Evolutionary conservation across 73 alveolate species (phyloP), one percentile per base, ranked within the genome.

Genomic region (Paramecium sexaurelia): DNA sequence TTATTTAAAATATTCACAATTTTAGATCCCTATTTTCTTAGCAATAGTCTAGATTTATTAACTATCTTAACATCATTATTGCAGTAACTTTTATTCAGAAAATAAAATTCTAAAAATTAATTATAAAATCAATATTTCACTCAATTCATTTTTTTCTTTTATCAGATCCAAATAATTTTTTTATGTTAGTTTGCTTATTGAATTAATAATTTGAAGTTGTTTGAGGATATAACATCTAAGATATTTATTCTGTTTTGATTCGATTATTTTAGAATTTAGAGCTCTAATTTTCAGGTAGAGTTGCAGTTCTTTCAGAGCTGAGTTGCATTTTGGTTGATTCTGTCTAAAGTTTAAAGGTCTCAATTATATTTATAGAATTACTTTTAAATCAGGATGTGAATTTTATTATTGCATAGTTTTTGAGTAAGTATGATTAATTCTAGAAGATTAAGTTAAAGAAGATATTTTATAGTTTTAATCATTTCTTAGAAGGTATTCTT

Each of bases 381-480:
- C 86, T 37, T 35, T 71, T 40, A 71, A 36, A 71, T 71, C 86
- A 71, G 86, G 86, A 33, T 71, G 56, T 27, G 56, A 61, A 32
- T 61, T 61, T 61, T 61, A n/a, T 33, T 26, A 45, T 66, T 71
- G 8, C 86, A 71, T 71, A 0, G 86, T 71, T 71, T 71, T 71
- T 0, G 86, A 71, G 35, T 71, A 71, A 3, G 86, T 17, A 33
- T 71, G 86, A 35, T 39, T n/a, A 5, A 71, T 15, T 10, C 13
- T 35, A 33, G 55, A 71, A 8, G 86, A 32, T 7, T 13, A 19
- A 27, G 17, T 32, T 10, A 71, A 33, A 8, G 86, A 71, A 33
- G 29, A 37, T 29, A 22, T 9, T 3, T 71, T 71, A 20, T 37
- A n/a, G 8, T 19, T 35, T 20, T 11, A 11, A 11, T 71, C 55